These are phyloP conservation scores for Penicillium sp. DNA, from an alignment of 2,329 filamentous ascomycete genomes.

Conservation along the genomic window DNA sequence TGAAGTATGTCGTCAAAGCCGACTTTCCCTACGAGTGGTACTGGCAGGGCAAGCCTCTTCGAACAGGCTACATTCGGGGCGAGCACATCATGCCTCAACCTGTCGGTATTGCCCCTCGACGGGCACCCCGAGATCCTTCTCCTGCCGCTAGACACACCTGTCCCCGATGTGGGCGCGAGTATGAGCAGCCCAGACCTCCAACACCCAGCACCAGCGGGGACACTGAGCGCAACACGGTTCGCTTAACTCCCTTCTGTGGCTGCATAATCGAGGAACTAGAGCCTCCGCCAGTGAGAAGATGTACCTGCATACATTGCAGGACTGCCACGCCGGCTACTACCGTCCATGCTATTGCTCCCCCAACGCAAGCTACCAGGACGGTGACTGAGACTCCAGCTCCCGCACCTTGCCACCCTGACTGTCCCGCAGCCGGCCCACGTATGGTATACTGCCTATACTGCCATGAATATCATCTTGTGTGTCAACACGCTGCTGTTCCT, in stretches of 20 bases:
- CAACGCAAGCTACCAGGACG: not conserved
- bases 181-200: not conserved
- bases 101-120: not conserved
- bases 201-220: slow-evolving; percentile 5
- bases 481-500: not conserved
- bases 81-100: slow-evolving; percentile 17
- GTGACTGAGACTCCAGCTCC: not conserved
- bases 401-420: not conserved
- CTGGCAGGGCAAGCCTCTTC: slow-evolving; percentile 24
- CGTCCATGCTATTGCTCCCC: not conserved
- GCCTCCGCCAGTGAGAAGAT: not conserved
- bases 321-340: not conserved
- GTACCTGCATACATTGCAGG: not conserved
- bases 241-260: not conserved
- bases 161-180: slow-evolving; percentile 4
- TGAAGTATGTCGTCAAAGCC: not conserved
- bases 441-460: not conserved
- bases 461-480: not conserved
- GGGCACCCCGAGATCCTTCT: slow-evolving; percentile 7
- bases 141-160: slow-evolving; percentile 5
- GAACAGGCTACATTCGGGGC: slow-evolving; percentile 12
- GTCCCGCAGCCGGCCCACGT: not conserved
- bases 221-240: not conserved
- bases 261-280: not conserved
- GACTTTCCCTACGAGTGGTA: slow-evolving; percentile 26